Base-by-base conservation (phyloP, 306 rosid species). In the Luffa aegyptiaca region DNA sequence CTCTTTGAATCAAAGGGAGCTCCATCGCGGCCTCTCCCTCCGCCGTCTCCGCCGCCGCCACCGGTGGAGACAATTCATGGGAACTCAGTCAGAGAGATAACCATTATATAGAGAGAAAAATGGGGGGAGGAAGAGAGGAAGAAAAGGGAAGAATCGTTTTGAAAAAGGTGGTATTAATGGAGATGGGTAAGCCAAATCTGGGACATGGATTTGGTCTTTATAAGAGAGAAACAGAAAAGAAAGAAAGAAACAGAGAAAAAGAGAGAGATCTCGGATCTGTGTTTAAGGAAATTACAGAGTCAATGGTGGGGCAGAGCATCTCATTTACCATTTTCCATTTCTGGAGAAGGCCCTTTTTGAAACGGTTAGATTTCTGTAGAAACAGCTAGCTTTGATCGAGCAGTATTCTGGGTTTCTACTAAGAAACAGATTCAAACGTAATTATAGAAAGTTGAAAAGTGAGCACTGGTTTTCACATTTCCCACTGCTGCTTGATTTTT, bases 1-100 rank as follows among this genome's bases (percentile, higher is more conserved):
- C 90, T 87, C 87, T 88, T 90, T 89, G 97, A 79, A 90, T 90
- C 31, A 0, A 69, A n/a, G 88, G 75, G 91, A 86, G 90, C 92
- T 46, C 93, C 88, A 26, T 68, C 70, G 16, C 70, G 72, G 68
- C 37, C 59, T 8, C 45, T 1, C 8, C 36, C 39, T 8, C 55
- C 31, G 55, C 8, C 76, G 8, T 12, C 44, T 4, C 36, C 56
- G 31, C 2, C 14, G 36, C 33, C 13, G 6, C 49, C 17, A 49
- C 46, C 39, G 63, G 31, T 26, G 31, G 26, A 16, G 2, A 10
- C 48, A 45, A 21, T 11, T 39, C n/a, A 49, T 31, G 11, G 1
- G 2, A 5, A 69, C 3, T 42, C 75, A 69, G 3, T 12, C 76
- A 21, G 61, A 26, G 59, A 4, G 3, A 8, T 44, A 18, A 6